These are phyloP conservation scores for Monilinia fructicola DNA, from an alignment of 2,329 filamentous ascomycete species.

Conservation along the genomic window DNA sequence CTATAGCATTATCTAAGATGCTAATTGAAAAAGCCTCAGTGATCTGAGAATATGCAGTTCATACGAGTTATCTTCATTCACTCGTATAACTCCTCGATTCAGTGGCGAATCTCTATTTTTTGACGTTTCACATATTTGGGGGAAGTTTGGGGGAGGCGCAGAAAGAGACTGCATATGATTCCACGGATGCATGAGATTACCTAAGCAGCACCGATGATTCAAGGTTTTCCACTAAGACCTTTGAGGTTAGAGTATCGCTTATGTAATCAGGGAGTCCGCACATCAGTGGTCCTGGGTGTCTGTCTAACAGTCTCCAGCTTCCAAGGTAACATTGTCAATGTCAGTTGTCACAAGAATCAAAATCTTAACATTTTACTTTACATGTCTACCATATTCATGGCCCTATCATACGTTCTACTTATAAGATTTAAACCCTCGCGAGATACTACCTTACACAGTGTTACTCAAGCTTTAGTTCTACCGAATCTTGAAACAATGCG, in stretches of 20 bases:
- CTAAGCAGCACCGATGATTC: not conserved
- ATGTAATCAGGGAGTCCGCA: not conserved
- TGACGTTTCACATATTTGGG: slow-evolving; percentile 1
- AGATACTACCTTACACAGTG: not conserved
- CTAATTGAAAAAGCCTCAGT: not conserved
- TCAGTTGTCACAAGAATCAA: not conserved
- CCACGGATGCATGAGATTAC: not conserved
- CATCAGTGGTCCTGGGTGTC: too few relatives aligned
- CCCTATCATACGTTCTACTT: too few relatives aligned
- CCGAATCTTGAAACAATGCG: not conserved
- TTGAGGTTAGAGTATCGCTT: not conserved
- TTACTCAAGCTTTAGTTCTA: not conserved
- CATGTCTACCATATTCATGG: too few relatives aligned
- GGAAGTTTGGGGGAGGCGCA: not conserved
- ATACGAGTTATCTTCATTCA: not conserved
- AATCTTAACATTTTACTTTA: not conserved
- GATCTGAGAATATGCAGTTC: not conserved
- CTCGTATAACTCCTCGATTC: not conserved
- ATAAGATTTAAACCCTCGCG: too few relatives aligned
- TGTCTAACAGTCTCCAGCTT: too few relatives aligned
- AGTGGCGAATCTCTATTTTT: not conserved
- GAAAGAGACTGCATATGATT: not conserved
- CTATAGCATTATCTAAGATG: not conserved
- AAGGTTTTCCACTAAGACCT: not conserved
- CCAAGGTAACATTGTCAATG: too few relatives aligned